These are phyloP conservation scores for Chlamydomonas sp. DNA, from an alignment of 139 green algal species.

Conservation along the genomic window DNA sequence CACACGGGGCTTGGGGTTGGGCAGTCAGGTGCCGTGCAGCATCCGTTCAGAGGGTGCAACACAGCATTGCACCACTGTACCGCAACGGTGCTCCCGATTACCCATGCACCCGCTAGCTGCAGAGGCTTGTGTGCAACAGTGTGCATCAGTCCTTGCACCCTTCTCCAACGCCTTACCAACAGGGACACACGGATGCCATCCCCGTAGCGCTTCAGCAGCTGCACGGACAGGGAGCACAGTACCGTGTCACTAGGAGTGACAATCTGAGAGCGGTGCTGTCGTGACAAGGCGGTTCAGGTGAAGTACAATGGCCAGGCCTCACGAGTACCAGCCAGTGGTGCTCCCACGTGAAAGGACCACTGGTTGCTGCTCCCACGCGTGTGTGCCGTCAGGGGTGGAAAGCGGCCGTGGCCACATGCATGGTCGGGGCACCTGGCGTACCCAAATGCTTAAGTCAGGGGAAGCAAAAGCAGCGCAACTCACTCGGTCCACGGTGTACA, in stretches of 20 bases:
- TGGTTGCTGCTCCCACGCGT: neutral
- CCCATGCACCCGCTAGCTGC: conserved; percentile 8
- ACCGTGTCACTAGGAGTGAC: too few relatives aligned
- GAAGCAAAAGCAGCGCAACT: neutral
- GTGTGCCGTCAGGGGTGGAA: too few relatives aligned
- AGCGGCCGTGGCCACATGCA: too few relatives aligned
- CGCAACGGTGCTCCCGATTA: conserved; percentile 64
- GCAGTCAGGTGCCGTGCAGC: neutral
- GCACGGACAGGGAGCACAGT: neutral
- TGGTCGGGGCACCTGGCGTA: too few relatives aligned
- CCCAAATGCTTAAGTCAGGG: neutral
- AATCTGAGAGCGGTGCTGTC: too few relatives aligned
- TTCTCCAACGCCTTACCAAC: neutral
- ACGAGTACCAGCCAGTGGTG: neutral
- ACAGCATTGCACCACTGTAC: too few relatives aligned
- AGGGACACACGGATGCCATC: neutral
- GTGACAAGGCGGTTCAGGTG: too few relatives aligned
- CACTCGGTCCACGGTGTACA: conserved; percentile 86
- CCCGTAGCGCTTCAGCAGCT: conserved; percentile 4
- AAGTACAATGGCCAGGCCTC: neutral
- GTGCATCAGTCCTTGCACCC: conserved; percentile 66
- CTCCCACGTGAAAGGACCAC: too few relatives aligned
- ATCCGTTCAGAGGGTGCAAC: neutral
- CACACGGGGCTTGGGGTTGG: neutral
- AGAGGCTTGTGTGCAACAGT: conserved; percentile 17